Conservation (phyloP, 805 yeast genomes). For the Metschnikowia proteae region DNA sequence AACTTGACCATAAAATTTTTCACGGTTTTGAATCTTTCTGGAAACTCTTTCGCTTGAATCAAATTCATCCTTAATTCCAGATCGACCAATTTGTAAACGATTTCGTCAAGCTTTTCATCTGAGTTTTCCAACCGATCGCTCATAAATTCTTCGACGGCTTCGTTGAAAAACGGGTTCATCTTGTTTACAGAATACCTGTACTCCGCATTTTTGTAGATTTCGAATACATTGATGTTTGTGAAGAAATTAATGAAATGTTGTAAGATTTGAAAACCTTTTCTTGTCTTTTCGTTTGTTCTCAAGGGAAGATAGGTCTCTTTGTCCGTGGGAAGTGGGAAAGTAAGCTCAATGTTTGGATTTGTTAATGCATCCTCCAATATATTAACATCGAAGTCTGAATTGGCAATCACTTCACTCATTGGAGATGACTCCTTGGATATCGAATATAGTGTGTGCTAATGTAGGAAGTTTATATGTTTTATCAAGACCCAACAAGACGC, state of each 20-base stretch:
- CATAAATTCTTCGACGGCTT: slow-evolving; percentile 29
- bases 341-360: slow-evolving; percentile 29
- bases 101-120: slow-evolving; percentile 34
- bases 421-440: neutral
- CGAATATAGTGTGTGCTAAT: neutral
- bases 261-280: slow-evolving; percentile 24
- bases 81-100: slow-evolving; percentile 33
- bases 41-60: slow-evolving; percentile 31
- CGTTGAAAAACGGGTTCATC: slow-evolving; percentile 25
- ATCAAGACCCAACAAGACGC: slow-evolving; percentile 5
- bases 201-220: slow-evolving; percentile 33
- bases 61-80: slow-evolving; percentile 37
- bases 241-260: slow-evolving; percentile 31
- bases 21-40: slow-evolving; percentile 32
- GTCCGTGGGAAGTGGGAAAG: slow-evolving; percentile 40
- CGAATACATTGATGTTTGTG: slow-evolving; percentile 25
- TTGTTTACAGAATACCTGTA: slow-evolving; percentile 34
- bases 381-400: slow-evolving; percentile 34
- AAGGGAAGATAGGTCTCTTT: slow-evolving; percentile 27
- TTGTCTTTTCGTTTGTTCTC: slow-evolving; percentile 27
- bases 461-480: neutral
- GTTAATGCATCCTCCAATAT: slow-evolving; percentile 32
- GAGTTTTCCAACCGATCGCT: slow-evolving; percentile 26
- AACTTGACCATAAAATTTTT: slow-evolving; percentile 37
- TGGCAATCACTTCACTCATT: slow-evolving; percentile 3